A percentile compares a stretch with the other conserved stretches of the same genome.
These are phyloP conservation scores for Calocera viscosa DNA, from an alignment of 768 basidiomycete genomes.

Conservation along the genomic window DNA sequence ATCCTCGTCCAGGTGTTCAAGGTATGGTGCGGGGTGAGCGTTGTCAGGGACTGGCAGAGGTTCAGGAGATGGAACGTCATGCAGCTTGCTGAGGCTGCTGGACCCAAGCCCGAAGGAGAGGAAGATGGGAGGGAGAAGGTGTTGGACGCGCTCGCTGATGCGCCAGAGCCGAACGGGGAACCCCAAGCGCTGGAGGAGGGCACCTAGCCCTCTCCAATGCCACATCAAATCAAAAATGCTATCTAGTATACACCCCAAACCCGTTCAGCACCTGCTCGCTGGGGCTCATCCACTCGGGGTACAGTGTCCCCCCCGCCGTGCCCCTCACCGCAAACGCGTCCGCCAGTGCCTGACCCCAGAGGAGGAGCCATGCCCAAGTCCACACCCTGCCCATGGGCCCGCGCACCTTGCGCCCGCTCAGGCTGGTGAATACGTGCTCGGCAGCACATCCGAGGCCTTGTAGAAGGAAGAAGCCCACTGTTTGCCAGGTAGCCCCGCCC, in stretches of 20 bases:
- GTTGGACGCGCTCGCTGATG: neutral
- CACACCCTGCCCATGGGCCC: conserved; percentile 52
- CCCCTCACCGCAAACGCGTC: neutral
- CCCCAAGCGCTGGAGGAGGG: neutral
- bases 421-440: conserved; percentile 47
- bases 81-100: conserved; percentile 47
- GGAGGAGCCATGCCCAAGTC: conserved; percentile 33
- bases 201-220: neutral
- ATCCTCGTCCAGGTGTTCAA: conserved; percentile 76
- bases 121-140: conserved; percentile 11
- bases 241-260: neutral
- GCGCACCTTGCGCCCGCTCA: conserved; percentile 47
- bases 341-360: neutral
- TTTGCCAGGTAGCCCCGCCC: conserved; percentile 41
- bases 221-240: neutral
- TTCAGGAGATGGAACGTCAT: conserved; percentile 69
- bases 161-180: neutral
- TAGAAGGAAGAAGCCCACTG: conserved; percentile 49
- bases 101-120: conserved; percentile 25
- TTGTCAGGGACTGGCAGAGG: conserved; percentile 59
- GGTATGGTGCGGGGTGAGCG: conserved; percentile 59
- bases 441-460: conserved; percentile 51
- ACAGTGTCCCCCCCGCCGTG: neutral
- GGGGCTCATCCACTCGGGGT: conserved; percentile 2
- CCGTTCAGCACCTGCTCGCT: neutral